Evolutionary conservation across 495 filamentous ascomycete species (phyloP).

Genomic region (Penicillium fimorum): DNA sequence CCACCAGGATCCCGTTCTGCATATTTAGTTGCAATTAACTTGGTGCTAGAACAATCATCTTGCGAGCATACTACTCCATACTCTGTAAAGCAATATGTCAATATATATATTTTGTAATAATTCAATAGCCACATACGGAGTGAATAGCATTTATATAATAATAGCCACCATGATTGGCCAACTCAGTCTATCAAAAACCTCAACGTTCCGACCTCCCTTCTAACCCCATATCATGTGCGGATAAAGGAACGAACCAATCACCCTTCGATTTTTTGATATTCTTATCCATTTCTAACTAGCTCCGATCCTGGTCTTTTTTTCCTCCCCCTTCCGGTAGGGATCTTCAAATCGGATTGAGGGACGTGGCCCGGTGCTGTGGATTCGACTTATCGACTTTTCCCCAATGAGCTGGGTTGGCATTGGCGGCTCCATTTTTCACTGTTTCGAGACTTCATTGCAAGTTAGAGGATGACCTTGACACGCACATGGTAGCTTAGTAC

Average conservation of each 20-base stretch:
- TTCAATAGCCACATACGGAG: neutral
- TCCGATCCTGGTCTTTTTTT: neutral
- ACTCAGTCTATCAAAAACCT: neutral
- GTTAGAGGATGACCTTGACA: neutral
- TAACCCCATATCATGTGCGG: neutral
- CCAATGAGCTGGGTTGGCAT: slow-evolving; percentile 6
- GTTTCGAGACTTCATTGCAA: neutral
- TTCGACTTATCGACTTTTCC: slow-evolving; percentile 17
- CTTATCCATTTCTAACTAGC: neutral
- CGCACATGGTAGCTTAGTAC: neutral
- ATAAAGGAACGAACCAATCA: neutral
- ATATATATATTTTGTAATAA: neutral
- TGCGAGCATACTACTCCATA: neutral
- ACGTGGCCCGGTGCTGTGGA: slow-evolving; percentile 10
- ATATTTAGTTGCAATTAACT: neutral
- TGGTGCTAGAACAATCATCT: neutral
- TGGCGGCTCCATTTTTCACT: neutral
- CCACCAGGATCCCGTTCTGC: neutral
- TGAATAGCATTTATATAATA: neutral
- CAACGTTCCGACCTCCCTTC: neutral
- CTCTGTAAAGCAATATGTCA: neutral
- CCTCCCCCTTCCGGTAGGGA: neutral
- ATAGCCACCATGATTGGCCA: neutral
- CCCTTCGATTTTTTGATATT: neutral
- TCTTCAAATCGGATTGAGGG: slow-evolving; percentile 18